Evolutionary conservation across 306 rosid genomes (phyloP), one percentile per base, ranked within the genome.

Genomic region (Neltuma alba): DNA sequence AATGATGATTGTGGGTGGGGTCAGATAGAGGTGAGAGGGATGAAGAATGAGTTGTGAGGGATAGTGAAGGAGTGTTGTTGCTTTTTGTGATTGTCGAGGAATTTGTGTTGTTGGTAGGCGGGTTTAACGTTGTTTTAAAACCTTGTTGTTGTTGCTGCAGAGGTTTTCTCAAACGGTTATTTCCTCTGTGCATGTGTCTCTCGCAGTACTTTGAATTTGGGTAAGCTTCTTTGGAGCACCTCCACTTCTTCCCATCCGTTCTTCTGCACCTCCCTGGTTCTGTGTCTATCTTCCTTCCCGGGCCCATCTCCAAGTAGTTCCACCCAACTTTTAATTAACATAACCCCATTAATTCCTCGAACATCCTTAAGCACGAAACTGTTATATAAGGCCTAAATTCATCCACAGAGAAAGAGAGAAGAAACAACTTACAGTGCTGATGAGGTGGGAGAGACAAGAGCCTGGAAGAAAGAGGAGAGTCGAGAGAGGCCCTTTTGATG

Each of bases 171-270:
- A 97, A 90, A 92, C 99, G 99, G 88, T 95, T 93, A 33, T 95
- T 95, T n/a, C 99, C 99, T 91, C 99, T 91, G 64, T 95, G 99
- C 99, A 95, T 95, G 96, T 95, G 99, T 77, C 97, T 95, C 85
- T 95, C 98, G 58, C 99, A 95, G 93, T 95, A 95, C 72, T 95
- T 95, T 0, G 99, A 95, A 86, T 92, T 97, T 61, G 92, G 92
- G 80, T 84, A 95, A 5, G 99, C 99, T 67, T 93, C 99, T 80
- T 95, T 95, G 23, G 99, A 92, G 34, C 99, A 95, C 79, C 99
- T 91, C 99, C 98, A 95, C 78, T 95, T 95, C 72, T 95, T 93
- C 6, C 99, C 99, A 83, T 95, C 98, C 8, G 99, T 95, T 91
- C 99, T 91, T 72, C 98, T 91, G 21, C 99, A 95, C 84, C 99